Conservation (phyloP, 1,284 basidiomycete genomes). For the Microbotryomycetes sp. region DNA sequence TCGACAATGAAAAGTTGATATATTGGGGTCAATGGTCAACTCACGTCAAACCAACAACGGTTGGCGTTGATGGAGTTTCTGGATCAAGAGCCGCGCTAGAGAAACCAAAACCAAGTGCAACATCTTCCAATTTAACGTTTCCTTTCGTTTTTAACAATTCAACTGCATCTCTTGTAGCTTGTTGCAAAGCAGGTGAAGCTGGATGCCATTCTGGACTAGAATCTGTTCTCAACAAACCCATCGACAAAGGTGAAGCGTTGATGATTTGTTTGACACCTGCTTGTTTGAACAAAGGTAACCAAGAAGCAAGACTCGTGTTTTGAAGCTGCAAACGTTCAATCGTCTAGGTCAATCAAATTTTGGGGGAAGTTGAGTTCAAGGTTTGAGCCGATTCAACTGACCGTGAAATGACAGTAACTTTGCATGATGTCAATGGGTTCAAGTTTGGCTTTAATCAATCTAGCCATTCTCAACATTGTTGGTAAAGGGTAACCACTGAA, state of each 20-base stretch:
- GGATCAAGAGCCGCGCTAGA: constrained; percentile 44
- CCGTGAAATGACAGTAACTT: constrained; percentile 75
- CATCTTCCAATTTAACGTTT: constrained; percentile 49
- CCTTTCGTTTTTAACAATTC: constrained; percentile 16
- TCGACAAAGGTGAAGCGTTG: constrained; percentile 81
- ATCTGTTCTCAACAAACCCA: constrained; percentile 72
- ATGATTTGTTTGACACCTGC: constrained; percentile 63
- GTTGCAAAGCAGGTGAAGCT: constrained; percentile 53
- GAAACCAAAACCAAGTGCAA: constrained; percentile 69
- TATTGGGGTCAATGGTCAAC: no score
- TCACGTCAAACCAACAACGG: constrained; percentile 60
- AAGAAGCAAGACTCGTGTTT: constrained; percentile 61
- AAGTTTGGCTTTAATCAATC: constrained; percentile 60
- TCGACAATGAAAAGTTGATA: background rate
- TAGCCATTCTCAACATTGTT: constrained; percentile 71
- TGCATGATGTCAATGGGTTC: constrained; percentile 71
- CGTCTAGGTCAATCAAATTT: no score
- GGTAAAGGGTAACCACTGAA: constrained; percentile 89
- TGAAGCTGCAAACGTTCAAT: constrained; percentile 51
- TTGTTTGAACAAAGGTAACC: constrained; percentile 55
- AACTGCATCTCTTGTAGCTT: constrained; percentile 41
- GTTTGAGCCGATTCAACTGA: background rate
- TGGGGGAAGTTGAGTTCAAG: no score
- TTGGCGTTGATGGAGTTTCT: constrained; percentile 50
- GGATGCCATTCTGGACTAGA: constrained; percentile 79